phyloP scores from a whole-genome alignment of 2,329 filamentous ascomycete genomes.

The Fusarium mexicanum region DNA sequence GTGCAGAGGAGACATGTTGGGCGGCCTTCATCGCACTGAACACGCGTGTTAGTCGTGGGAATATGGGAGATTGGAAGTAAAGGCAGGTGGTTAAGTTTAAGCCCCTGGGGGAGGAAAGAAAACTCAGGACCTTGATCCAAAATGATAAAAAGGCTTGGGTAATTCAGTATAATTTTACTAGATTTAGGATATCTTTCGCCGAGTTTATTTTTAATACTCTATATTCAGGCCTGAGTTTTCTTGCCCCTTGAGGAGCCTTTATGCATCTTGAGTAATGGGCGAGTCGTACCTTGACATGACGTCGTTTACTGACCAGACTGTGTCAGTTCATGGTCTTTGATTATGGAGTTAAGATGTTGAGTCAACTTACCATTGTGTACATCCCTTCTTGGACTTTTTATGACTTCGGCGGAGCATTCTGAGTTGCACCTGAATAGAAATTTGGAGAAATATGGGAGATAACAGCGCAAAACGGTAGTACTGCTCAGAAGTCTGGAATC shows the following conservation, averaged over 20 bases:
- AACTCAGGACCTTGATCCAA: no score
- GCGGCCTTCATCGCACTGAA: conserved; percentile 32
- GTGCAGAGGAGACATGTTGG: conserved; percentile 26
- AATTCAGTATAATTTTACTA: no score
- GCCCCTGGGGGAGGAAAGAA: no score
- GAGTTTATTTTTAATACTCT: no score
- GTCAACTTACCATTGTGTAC: conserved; percentile 20
- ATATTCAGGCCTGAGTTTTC: no score
- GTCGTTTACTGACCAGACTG: neutral
- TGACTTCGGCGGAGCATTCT: conserved; percentile 30
- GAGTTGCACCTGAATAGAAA: accelerated
- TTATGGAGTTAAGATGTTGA: accelerated
- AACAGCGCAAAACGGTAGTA: accelerated
- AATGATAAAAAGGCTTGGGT: no score
- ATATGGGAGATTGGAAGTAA: accelerated
- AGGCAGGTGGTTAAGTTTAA: neutral
- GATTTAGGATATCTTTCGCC: no score
- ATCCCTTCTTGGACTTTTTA: conserved; percentile 32
- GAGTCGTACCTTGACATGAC: conserved; percentile 25
- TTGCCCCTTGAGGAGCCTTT: accelerated
- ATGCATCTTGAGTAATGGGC: accelerated
- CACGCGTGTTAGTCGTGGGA: conserved; percentile 11
- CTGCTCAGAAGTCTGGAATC: neutral
- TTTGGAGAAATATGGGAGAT: no score
- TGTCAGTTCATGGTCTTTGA: neutral